Conservation (phyloP, 371 early-diverging fungal genomes). For the Vittaforma corneae region DNA sequence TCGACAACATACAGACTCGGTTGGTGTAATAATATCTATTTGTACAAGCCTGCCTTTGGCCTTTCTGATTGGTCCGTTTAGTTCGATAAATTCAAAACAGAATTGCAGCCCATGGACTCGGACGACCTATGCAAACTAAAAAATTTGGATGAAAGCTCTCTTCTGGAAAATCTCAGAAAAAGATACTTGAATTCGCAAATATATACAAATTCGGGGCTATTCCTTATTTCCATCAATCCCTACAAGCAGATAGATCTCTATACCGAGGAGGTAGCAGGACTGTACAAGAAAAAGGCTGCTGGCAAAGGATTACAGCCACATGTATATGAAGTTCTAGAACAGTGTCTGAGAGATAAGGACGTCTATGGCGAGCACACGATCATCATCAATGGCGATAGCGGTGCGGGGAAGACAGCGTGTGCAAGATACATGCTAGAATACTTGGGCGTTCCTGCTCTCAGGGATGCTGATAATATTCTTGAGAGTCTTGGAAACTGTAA, state of each 20-base stretch:
- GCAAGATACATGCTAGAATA: slow-evolving; percentile 54
- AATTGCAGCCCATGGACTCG: slow-evolving; percentile 24
- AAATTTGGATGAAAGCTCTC: slow-evolving; percentile 32
- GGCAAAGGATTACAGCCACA: slow-evolving; percentile 41
- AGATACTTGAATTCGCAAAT: slow-evolving; percentile 43
- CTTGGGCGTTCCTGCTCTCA: slow-evolving; percentile 29
- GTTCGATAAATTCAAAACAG: background rate
- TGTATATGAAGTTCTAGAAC: slow-evolving; percentile 44
- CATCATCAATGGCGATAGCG: slow-evolving; percentile 57
- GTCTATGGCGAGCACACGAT: slow-evolving; percentile 43
- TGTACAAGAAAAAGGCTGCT: slow-evolving; percentile 8
- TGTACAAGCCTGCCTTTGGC: background rate
- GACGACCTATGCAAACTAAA: slow-evolving; percentile 44
- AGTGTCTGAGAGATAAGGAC: slow-evolving; percentile 20
- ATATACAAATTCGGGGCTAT: slow-evolving; percentile 48
- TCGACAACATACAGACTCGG: too few relatives aligned
- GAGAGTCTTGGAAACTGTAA: slow-evolving; percentile 68
- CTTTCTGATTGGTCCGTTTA: slow-evolving; percentile 10
- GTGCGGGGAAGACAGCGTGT: slow-evolving; percentile 58
- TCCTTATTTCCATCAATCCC: slow-evolving; percentile 58
- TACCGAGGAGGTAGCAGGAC: background rate
- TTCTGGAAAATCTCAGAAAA: slow-evolving; percentile 38
- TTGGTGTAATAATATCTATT: too few relatives aligned
- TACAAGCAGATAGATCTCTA: slow-evolving; percentile 32
- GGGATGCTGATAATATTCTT: slow-evolving; percentile 56